Evolutionary conservation across 2,329 filamentous ascomycete species (phyloP), one percentile per base, ranked within the genome.

Genomic region (Stagonosporopsis chrysanthemi): DNA sequence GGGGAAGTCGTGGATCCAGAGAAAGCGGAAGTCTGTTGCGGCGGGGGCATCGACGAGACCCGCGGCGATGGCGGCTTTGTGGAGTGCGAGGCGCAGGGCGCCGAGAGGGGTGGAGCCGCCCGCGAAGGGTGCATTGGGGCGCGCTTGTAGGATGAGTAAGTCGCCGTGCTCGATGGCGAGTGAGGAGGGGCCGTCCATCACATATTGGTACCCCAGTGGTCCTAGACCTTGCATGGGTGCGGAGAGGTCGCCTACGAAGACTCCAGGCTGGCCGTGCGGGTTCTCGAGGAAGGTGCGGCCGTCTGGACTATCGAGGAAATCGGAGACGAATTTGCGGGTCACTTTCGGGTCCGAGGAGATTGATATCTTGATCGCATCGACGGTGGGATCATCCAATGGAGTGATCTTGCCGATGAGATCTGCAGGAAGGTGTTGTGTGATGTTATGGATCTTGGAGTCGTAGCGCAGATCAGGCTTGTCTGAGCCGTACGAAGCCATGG

Each of bases 381-480:
- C 83, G 0, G 87, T 81, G 0, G 92, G 91, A 6, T 89, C 75
- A 2, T 84, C 68, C 0, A 96, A 77, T 1, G 85, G 81, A 0
- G 89, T 89, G 52, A 97, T 90, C 83, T 92, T 97, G 67, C 82
- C 79, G 39, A 90, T 81, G 12, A 97, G 88, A 55, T 89, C 83
- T 6, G 78, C 70, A 7, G 86, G 83, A 4, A 90, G 79, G 54
- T 89, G 76, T 60, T 88, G 78, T 19, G 89, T 86, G 36, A 97
- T 81, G 1, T 81, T 81, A 49, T 79, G 81, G 59, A 96, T 91
- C 84, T 85, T 78, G 24, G 87, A 88, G 1, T 86, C 84, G 35
- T 93, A 89, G 17, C 95, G 86, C 9, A 94, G 79, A 71, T 99
- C 95, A 4, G 95, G 95, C 75, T 99, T 99, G 76, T 99, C 95